Percentiles rank a stretch among this genome's conserved stretches.
These are phyloP conservation scores for Cyberlindnera galapagoensis DNA, from an alignment of 805 yeast genomes.

Conservation along the genomic window DNA sequence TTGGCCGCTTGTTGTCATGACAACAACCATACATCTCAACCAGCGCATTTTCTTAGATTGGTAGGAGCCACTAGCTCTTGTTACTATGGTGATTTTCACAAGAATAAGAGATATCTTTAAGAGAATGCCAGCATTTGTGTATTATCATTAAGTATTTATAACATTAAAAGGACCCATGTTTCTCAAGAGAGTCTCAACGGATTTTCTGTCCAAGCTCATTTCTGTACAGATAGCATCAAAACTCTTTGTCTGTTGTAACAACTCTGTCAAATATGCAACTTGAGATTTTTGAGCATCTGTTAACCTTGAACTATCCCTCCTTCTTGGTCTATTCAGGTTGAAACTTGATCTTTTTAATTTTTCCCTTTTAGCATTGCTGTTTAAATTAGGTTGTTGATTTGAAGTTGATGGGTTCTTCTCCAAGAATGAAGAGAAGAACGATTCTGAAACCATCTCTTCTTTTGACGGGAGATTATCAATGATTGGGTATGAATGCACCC, in stretches of 20 bases:
- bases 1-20: slow-evolving; percentile 6
- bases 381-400: neutral
- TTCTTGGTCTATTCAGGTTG: too few species aligned
- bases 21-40: neutral
- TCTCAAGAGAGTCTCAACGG: slow-evolving; percentile 44
- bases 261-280: slow-evolving; percentile 22
- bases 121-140: too few species aligned
- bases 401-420: slow-evolving; percentile 1
- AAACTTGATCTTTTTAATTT: too few species aligned
- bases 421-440: slow-evolving; percentile 4
- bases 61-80: too few species aligned
- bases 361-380: too few species aligned
- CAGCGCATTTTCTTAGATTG: too few species aligned
- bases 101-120: neutral
- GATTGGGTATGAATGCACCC: slow-evolving; percentile 70
- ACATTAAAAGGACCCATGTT: slow-evolving; percentile 45
- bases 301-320: slow-evolving; percentile 6
- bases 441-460: slow-evolving; percentile 12
- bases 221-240: slow-evolving; percentile 70
- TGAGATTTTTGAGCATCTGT: slow-evolving; percentile 15
- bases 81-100: too few species aligned
- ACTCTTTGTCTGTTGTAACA: slow-evolving; percentile 45
- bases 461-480: slow-evolving; percentile 15
- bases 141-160: slow-evolving; percentile 29
- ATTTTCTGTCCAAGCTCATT: slow-evolving; percentile 46